Evolutionary conservation across 768 basidiomycete species (phyloP).

Genomic region (Astraeus odoratus): DNA sequence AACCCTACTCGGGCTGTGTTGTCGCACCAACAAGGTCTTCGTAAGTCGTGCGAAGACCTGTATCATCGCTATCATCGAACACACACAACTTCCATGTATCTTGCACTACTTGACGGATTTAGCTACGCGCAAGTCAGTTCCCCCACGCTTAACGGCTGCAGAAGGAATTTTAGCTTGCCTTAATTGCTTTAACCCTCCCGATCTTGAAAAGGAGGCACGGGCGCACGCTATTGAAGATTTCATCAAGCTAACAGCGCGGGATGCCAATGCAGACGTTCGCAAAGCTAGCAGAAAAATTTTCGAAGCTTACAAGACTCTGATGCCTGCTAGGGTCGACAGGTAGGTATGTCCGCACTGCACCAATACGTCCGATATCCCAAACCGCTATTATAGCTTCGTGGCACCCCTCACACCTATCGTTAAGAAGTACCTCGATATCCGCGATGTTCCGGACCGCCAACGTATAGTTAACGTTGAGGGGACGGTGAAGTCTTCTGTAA

Average conservation of each 20-base stretch:
- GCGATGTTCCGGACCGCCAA: conserved; percentile 3
- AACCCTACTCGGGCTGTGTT: conserved; percentile 56
- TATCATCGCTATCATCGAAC: conserved; percentile 54
- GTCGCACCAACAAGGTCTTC: conserved; percentile 75
- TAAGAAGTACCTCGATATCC: conserved; percentile 66
- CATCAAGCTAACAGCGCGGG: conserved; percentile 59
- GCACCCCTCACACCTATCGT: conserved; percentile 69
- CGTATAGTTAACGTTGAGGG: conserved; percentile 4
- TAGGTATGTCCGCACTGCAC: conserved; percentile 26
- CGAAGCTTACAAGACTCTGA: conserved; percentile 63
- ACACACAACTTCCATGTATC: conserved; percentile 59
- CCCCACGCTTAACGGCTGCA: conserved; percentile 55
- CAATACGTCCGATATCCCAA: conserved; percentile 1
- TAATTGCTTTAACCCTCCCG: conserved; percentile 73
- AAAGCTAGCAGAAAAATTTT: conserved; percentile 65
- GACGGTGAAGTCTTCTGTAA: neutral
- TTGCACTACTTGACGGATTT: conserved; percentile 53
- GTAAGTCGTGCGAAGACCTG: conserved; percentile 56
- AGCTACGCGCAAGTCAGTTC: conserved; percentile 58
- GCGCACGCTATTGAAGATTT: conserved; percentile 63
- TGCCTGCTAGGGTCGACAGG: conserved; percentile 65
- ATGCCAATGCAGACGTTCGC: conserved; percentile 71
- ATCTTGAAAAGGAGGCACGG: conserved; percentile 62
- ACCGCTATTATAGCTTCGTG: conserved; percentile 46
- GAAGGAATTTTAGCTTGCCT: conserved; percentile 62